A percentile compares a stretch with the other conserved stretches of the same genome.
phyloP scores from a whole-genome alignment of 805 yeast species.

The Spathaspora girioi region DNA sequence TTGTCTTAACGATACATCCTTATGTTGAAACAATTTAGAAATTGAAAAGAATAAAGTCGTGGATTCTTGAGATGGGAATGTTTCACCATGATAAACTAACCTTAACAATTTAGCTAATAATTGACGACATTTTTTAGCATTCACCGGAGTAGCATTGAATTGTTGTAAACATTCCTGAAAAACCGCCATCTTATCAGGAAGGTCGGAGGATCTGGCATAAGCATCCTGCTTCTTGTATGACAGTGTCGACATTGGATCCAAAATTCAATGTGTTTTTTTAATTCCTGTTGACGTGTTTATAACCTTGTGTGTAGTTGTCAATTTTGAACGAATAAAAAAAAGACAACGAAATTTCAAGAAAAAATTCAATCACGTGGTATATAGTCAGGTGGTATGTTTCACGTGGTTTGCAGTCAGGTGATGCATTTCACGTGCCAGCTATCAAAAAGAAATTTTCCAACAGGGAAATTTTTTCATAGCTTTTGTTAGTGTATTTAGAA shows the following conservation, averaged over 20 bases:
- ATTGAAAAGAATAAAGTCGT: conserved; percentile 91
- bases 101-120: conserved; percentile 80
- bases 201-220: conserved; percentile 46
- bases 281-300: neutral
- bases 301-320: neutral
- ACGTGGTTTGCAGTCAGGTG: neutral
- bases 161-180: conserved; percentile 92
- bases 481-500: too few species aligned
- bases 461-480: neutral
- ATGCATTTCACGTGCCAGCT: neutral
- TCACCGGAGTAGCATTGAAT: conserved; percentile 87
- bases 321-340: neutral
- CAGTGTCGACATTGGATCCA: conserved; percentile 64
- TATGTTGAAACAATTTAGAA: conserved; percentile 92
- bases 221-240: conserved; percentile 84
- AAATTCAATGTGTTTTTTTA: neutral
- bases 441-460: too few species aligned
- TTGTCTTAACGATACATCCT: conserved; percentile 83
- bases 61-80: conserved; percentile 84
- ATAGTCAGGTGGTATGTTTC: neutral
- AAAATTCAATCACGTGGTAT: neutral
- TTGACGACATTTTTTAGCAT: conserved; percentile 80
- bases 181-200: conserved; percentile 95
- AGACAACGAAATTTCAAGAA: neutral
- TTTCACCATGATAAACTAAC: conserved; percentile 79